Conservation (phyloP, 2,329 filamentous ascomycete genomes). For the Curvularia lunata region DNA sequence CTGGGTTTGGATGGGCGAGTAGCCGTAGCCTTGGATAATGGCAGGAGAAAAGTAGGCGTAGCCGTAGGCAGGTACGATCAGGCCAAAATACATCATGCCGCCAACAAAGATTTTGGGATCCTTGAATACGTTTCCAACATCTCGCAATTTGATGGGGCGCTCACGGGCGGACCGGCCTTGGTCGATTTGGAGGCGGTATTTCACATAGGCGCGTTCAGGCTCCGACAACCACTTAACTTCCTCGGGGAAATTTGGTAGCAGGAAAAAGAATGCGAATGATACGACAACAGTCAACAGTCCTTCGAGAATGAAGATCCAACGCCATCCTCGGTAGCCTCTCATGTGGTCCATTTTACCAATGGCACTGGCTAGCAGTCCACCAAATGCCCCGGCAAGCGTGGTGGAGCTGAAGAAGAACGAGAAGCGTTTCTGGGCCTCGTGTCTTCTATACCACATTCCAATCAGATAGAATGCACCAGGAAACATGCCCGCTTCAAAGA, state of each 20-base stretch:
- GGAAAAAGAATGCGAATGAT: constrained; percentile 55
- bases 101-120: constrained; percentile 58
- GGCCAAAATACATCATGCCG: constrained; percentile 60
- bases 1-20: constrained; percentile 61
- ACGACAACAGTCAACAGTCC: constrained; percentile 55
- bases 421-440: constrained; percentile 89
- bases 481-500: constrained; percentile 64
- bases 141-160: constrained; percentile 51
- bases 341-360: constrained; percentile 87
- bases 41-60: constrained; percentile 57
- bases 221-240: constrained; percentile 56
- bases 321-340: constrained; percentile 73
- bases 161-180: constrained; percentile 57
- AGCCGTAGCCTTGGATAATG: constrained; percentile 59
- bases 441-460: constrained; percentile 87
- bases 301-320: constrained; percentile 82
- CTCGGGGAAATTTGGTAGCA: constrained; percentile 58
- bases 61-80: constrained; percentile 50
- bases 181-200: constrained; percentile 55
- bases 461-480: constrained; percentile 67
- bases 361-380: constrained; percentile 80
- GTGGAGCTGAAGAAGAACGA: constrained; percentile 91
- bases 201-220: constrained; percentile 56
- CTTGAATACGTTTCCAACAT: constrained; percentile 56
- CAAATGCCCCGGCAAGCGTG: constrained; percentile 81